phyloP scores from a whole-genome alignment of 768 basidiomycete species.

The Phanerochaete carnosa region DNA sequence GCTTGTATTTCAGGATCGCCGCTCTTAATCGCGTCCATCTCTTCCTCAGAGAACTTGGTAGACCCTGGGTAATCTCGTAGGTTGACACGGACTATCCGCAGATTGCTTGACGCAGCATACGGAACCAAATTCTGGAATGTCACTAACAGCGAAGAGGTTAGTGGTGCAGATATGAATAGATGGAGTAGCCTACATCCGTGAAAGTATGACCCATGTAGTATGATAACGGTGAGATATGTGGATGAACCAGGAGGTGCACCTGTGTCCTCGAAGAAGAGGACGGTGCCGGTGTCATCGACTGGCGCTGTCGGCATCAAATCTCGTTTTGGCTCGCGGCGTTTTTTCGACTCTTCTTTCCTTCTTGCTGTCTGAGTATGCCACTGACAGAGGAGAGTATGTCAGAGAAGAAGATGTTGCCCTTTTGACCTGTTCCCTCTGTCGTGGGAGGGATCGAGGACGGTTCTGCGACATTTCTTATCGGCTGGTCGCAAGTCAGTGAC shows the following conservation, averaged over 20 bases:
- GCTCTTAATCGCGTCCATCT: slow-evolving; percentile 10
- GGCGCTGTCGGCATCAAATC: slow-evolving; percentile 13
- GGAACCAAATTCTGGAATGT: slow-evolving; percentile 19
- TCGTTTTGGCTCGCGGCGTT: too few relatives aligned
- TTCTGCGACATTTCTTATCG: too few relatives aligned
- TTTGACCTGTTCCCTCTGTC: too few relatives aligned
- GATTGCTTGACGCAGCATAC: slow-evolving; percentile 12
- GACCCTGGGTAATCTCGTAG: slow-evolving; percentile 28
- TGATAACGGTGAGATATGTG: slow-evolving; percentile 15
- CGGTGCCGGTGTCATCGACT: slow-evolving; percentile 12
- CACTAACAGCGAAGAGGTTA: slow-evolving; percentile 1
- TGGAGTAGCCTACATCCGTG: slow-evolving; percentile 8
- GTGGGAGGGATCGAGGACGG: too few relatives aligned
- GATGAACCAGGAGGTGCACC: slow-evolving; percentile 11
- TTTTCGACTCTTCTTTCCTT: too few relatives aligned
- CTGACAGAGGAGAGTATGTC: too few relatives aligned
- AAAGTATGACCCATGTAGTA: slow-evolving; percentile 17
- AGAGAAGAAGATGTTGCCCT: too few relatives aligned
- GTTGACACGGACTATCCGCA: slow-evolving; percentile 23
- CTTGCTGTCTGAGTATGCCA: too few relatives aligned
- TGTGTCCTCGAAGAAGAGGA: slow-evolving; percentile 17
- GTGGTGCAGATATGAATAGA: neutral
- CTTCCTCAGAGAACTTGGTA: slow-evolving; percentile 16
- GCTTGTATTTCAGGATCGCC: neutral
- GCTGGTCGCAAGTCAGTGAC: too few relatives aligned